phyloP scores from a whole-genome alignment of 2,329 filamentous ascomycete species.

The Dactylellina haptotyla region DNA sequence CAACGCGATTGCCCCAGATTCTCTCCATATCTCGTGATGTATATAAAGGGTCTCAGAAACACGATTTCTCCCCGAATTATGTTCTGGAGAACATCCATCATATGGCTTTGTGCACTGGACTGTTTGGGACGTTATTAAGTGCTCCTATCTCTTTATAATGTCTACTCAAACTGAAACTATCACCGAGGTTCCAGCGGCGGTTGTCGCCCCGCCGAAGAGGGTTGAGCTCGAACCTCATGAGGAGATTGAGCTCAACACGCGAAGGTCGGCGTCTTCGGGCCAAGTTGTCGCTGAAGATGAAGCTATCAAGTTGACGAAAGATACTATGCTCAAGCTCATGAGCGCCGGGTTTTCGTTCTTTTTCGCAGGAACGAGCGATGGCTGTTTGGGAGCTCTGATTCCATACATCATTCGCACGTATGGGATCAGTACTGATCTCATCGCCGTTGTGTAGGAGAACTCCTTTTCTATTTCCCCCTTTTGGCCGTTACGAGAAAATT shows the following conservation, averaged over 20 bases:
- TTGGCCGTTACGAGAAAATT: no score
- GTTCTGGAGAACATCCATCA: not conserved
- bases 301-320: slow-evolving; percentile 53
- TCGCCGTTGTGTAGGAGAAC: slow-evolving; percentile 65
- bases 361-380: slow-evolving; percentile 73
- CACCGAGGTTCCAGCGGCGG: slow-evolving; percentile 11
- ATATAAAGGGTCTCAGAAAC: no score
- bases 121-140: not conserved
- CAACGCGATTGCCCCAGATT: slow-evolving; percentile 9
- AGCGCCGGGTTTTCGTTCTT: slow-evolving; percentile 72
- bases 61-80: no score
- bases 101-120: not conserved
- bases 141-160: slow-evolving; percentile 1
- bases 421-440: slow-evolving; percentile 66
- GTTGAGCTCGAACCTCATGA: slow-evolving; percentile 13
- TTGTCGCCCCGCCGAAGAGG: slow-evolving; percentile 4
- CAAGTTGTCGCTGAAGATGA: slow-evolving; percentile 34
- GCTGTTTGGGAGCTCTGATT: slow-evolving; percentile 71
- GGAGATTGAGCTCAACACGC: slow-evolving; percentile 30
- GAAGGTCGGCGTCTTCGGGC: slow-evolving; percentile 1
- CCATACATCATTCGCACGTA: slow-evolving; percentile 72
- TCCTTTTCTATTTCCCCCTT: slow-evolving; percentile 33
- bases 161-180: slow-evolving; percentile 30
- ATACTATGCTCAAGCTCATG: slow-evolving; percentile 65
- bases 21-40: slow-evolving; percentile 5